Evolutionary conservation across 441 rosid genomes (phyloP), one percentile per base, ranked within the genome.

Genomic region (Pelargonium myrrhifolium): DNA sequence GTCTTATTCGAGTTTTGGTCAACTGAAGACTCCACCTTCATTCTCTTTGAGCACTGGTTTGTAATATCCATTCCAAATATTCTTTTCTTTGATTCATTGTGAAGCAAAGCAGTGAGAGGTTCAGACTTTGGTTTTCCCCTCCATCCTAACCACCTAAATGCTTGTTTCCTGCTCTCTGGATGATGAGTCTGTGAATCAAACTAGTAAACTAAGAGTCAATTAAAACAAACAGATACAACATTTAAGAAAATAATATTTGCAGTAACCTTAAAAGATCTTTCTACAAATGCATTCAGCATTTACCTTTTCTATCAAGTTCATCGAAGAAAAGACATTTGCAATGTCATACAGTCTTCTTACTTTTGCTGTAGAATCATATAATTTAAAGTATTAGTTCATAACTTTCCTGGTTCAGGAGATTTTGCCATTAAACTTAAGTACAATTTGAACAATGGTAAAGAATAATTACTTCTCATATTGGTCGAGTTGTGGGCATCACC

Each of bases 261-360:
- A 43, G 11, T 43, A 10, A 10, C 51, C 11, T 0, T 8, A 43
- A 43, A 8, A 43, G 14, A 43, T 43, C 51, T 43, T 43, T 12
- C 12, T 9, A 9, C 14, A 45, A 0, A 45, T 9, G 14, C 28
- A 26, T 26, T 26, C 28, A 26, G 28, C 10, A 31, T 49, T 21
- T 82, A 92, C 96, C 98, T 89, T 92, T 68, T 92, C 93, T 20
- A 92, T 89, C 62, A 92, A 77, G 60, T 80, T 84, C 81, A 89
- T 78, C 7, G 95, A 89, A 67, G 94, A 83, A 58, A 89, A 78
- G 67, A 89, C 93, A 76, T 92, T 92, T 67, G 96, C 98, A 71
- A 92, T 88, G 78, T 89, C 98, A 68, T 92, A 89, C 40, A 89
- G 78, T 71, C 98, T 85, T 73, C 98, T 82, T 26, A 89, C 82